These are phyloP conservation scores for Caryopteris hybrid DNA, from an alignment of 305 asterid species.

Conservation along the genomic window DNA sequence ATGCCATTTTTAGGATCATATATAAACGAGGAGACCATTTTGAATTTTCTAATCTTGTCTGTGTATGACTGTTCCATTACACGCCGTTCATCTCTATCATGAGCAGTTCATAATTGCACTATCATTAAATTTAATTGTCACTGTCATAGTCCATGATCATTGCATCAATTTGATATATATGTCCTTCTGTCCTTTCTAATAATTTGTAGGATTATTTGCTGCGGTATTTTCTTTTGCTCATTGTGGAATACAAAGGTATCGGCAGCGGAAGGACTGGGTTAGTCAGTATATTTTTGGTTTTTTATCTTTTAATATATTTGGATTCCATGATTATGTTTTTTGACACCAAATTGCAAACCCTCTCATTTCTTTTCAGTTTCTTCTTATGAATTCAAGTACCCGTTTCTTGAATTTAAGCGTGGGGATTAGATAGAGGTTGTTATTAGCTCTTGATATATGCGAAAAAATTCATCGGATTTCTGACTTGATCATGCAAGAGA, in stretches of 20 bases:
- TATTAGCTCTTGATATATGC: neutral
- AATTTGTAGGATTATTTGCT: conserved; percentile 62
- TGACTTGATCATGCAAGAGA: neutral
- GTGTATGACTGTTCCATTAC: neutral
- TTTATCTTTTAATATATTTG: neutral
- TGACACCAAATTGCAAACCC: neutral
- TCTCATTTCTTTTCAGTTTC: neutral
- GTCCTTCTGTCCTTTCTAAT: conserved; percentile 9
- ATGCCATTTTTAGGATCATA: neutral
- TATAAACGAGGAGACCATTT: neutral
- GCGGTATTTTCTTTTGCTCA: conserved; percentile 67
- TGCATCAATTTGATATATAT: neutral
- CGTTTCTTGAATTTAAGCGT: conserved; percentile 3
- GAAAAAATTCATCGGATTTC: neutral
- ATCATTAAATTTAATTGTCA: neutral
- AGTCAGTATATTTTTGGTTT: conserved; percentile 29
- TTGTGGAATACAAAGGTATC: conserved; percentile 76
- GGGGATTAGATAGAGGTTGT: neutral
- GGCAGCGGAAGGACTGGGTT: conserved; percentile 80
- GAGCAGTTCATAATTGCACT: neutral
- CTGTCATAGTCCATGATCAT: neutral
- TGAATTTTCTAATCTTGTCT: neutral
- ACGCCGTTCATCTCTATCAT: neutral
- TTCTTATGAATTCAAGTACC: neutral
- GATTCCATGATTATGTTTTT: conserved; percentile 7